Conservation (phyloP, 1,284 basidiomycete species). For the Erythrobasidium hasegawianum region DNA sequence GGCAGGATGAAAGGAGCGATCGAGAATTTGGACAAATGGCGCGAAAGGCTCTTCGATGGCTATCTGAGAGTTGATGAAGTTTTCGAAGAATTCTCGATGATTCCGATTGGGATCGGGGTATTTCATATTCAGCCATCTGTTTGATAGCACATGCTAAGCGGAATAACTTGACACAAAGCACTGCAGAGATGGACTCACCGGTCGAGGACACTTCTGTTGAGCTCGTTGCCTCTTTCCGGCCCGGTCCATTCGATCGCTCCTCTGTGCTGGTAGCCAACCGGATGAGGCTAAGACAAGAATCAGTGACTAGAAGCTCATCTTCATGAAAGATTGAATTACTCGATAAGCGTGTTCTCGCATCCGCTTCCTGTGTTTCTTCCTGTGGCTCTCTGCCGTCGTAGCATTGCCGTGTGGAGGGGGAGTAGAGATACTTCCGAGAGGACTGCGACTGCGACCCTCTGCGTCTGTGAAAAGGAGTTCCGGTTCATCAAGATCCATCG, state of each 20-base stretch:
- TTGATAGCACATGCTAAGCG: no score
- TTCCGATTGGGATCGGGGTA: not conserved
- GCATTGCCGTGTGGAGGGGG: no score
- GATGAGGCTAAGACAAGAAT: not conserved
- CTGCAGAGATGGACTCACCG: no score
- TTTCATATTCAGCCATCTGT: not conserved
- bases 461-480: not conserved
- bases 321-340: no score
- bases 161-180: no score
- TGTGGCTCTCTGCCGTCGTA: no score
- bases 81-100: slow-evolving; percentile 6
- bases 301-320: no score
- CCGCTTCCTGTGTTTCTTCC: no score
- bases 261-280: slow-evolving; percentile 11
- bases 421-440: not conserved
- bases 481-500: not conserved
- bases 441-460: not conserved
- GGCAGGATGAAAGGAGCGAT: not conserved
- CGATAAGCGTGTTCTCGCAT: no score
- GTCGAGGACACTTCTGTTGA: not conserved
- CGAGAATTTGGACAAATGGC: slow-evolving; percentile 13
- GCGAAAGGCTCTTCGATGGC: slow-evolving; percentile 22
- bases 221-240: slow-evolving; percentile 8
- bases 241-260: slow-evolving; percentile 25
- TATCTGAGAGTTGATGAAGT: slow-evolving; percentile 20